Conservation (phyloP, 2,329 filamentous ascomycete species). For the Claviceps citrina region DNA sequence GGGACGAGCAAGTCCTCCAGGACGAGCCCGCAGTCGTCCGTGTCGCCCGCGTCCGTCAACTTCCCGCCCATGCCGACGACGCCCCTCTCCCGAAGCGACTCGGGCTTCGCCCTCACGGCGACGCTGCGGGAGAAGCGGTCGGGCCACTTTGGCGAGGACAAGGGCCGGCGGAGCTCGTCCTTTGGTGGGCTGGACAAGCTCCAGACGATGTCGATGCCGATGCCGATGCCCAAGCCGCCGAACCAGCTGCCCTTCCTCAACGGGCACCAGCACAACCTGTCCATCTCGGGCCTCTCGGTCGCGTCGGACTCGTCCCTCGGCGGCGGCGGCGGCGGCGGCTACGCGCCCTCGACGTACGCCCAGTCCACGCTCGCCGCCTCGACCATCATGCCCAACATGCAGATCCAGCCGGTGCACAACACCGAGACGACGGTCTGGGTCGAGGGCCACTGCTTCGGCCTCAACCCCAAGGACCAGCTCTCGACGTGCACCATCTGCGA, state of each 20-base stretch:
- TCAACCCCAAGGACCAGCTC: slow-evolving; percentile 41
- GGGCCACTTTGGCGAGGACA: slow-evolving; percentile 68
- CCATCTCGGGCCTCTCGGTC: slow-evolving; percentile 43
- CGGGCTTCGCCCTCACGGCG: slow-evolving; percentile 71
- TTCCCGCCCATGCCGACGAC: slow-evolving; percentile 66
- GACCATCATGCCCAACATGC: slow-evolving; percentile 74
- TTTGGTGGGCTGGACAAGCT: slow-evolving; percentile 69
- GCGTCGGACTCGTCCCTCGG: slow-evolving; percentile 56
- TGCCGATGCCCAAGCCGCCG: too few species aligned
- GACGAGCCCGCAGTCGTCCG: slow-evolving; percentile 46
- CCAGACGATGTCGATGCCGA: slow-evolving; percentile 51
- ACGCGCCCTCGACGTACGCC: slow-evolving; percentile 71
- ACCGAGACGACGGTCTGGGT: slow-evolving; percentile 72
- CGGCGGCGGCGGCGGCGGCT: slow-evolving; percentile 43
- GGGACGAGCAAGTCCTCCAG: slow-evolving; percentile 53
- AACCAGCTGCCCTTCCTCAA: slow-evolving; percentile 60
- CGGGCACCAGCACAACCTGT: slow-evolving; percentile 43
- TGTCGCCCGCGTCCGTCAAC: slow-evolving; percentile 62
- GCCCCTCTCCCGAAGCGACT: slow-evolving; percentile 77
- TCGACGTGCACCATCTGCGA: slow-evolving; percentile 60
- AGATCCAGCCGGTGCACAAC: slow-evolving; percentile 63
- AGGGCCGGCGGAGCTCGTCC: slow-evolving; percentile 80
- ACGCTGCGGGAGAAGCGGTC: slow-evolving; percentile 89
- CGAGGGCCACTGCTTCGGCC: slow-evolving; percentile 68
- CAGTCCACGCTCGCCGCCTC: slow-evolving; percentile 75